These are phyloP conservation scores for Termitomyces sp. DNA, from an alignment of 768 basidiomycete species.

Conservation along the genomic window DNA sequence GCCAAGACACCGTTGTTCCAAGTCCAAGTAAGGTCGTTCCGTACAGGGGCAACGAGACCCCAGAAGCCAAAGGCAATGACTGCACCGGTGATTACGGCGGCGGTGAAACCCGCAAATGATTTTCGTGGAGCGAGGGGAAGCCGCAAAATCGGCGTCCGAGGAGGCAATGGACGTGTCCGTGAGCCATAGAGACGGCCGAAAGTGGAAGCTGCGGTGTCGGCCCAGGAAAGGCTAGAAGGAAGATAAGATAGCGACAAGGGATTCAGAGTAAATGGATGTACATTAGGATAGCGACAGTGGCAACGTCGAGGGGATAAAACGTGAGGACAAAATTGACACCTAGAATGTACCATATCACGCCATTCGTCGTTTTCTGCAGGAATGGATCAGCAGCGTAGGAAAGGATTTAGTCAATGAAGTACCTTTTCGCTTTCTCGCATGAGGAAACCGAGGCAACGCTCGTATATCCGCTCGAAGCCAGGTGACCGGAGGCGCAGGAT, in stretches of 20 bases:
- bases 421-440: slow-evolving; percentile 90
- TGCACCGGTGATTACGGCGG: slow-evolving; percentile 69
- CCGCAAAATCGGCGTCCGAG: slow-evolving; percentile 34
- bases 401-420: slow-evolving; percentile 10
- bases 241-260: neutral
- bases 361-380: slow-evolving; percentile 63
- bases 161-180: slow-evolving; percentile 49
- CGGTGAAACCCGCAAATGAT: slow-evolving; percentile 78
- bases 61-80: slow-evolving; percentile 67
- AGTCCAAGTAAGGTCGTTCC: slow-evolving; percentile 43
- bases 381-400: neutral
- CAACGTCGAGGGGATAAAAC: slow-evolving; percentile 79
- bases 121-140: slow-evolving; percentile 79
- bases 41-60: slow-evolving; percentile 48
- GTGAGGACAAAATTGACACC: slow-evolving; percentile 76
- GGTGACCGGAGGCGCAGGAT: slow-evolving; percentile 63
- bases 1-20: slow-evolving; percentile 47
- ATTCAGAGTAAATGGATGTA: slow-evolving; percentile 29
- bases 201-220: slow-evolving; percentile 91
- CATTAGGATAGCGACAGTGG: slow-evolving; percentile 88
- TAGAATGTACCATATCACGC: slow-evolving; percentile 87
- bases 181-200: slow-evolving; percentile 80
- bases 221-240: slow-evolving; percentile 78
- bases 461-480: slow-evolving; percentile 64
- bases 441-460: slow-evolving; percentile 66